These are phyloP conservation scores for Exobasidium rhododendri DNA, from an alignment of 1,284 basidiomycete species.

Conservation along the genomic window DNA sequence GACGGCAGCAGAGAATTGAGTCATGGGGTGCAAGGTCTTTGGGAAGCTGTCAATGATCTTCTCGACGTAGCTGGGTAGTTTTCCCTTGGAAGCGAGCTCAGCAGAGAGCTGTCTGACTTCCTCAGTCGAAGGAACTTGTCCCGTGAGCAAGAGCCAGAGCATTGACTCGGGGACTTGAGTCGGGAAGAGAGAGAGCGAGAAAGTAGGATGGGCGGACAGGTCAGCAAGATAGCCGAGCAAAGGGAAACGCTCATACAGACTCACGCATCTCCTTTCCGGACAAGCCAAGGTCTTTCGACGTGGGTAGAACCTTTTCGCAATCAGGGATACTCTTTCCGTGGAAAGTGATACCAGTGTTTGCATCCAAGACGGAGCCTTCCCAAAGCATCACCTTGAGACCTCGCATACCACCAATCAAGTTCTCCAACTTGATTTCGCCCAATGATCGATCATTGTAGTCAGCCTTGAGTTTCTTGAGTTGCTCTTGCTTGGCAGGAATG, in stretches of 20 bases:
- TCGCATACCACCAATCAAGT: conserved; percentile 54
- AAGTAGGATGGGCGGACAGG: background rate
- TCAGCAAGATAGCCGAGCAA: no score
- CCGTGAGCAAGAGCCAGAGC: conserved; percentile 55
- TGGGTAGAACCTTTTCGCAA: conserved; percentile 53
- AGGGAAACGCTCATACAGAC: conserved; percentile 11
- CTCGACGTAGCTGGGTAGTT: conserved; percentile 49
- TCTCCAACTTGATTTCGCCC: conserved; percentile 49
- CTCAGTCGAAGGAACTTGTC: conserved; percentile 48
- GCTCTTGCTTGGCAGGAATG: conserved; percentile 53
- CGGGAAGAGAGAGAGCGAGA: background rate
- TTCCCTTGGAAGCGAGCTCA: conserved; percentile 47
- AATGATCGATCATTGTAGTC: conserved; percentile 46
- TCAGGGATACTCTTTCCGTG: conserved; percentile 54
- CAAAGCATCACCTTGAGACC: conserved; percentile 55
- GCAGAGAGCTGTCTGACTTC: conserved; percentile 49
- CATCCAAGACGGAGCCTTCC: conserved; percentile 54
- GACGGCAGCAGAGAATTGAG: conserved; percentile 56
- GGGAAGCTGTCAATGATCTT: conserved; percentile 55
- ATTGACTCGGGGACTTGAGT: conserved; percentile 52
- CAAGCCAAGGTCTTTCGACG: conserved; percentile 46
- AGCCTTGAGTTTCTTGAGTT: conserved; percentile 52
- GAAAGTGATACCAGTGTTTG: conserved; percentile 54
- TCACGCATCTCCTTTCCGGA: conserved; percentile 53
- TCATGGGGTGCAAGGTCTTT: conserved; percentile 55